These are phyloP conservation scores for Entrophospora sp. DNA, from an alignment of 192 early-diverging fungal species.

Conservation along the genomic window DNA sequence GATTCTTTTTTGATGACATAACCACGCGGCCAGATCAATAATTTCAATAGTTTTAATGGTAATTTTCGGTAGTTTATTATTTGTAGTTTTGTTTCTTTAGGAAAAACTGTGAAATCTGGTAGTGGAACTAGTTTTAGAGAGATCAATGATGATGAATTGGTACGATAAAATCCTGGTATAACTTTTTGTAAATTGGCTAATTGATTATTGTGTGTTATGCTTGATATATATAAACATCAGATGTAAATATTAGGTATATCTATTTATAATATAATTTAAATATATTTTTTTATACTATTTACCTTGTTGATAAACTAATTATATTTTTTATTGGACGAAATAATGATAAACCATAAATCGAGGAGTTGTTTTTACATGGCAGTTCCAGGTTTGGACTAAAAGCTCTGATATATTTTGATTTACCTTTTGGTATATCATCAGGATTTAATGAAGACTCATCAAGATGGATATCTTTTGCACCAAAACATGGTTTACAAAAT, in stretches of 20 bases:
- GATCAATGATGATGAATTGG: not conserved
- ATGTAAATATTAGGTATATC: not conserved
- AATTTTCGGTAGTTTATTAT: not conserved
- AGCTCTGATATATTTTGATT: not conserved
- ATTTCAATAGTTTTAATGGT: not conserved
- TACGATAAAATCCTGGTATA: not conserved
- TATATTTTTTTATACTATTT: not conserved
- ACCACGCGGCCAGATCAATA: not conserved
- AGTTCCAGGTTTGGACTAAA: not conserved
- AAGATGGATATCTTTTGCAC: not conserved
- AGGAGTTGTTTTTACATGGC: not conserved
- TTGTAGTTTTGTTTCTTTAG: not conserved
- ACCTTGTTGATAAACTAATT: not conserved
- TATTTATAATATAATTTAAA: not conserved
- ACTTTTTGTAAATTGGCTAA: not conserved
- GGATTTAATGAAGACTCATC: not conserved
- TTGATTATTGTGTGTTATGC: not conserved
- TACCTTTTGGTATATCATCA: not conserved
- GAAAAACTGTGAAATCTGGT: conserved; percentile 4
- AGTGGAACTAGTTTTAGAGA: not conserved
- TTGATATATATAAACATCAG: no score
- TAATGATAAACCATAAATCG: not conserved
- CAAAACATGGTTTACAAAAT: not conserved
- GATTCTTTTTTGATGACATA: not conserved
- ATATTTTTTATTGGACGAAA: not conserved